These are phyloP conservation scores for Suillus sp. DNA, from an alignment of 768 basidiomycete genomes.

Conservation along the genomic window DNA sequence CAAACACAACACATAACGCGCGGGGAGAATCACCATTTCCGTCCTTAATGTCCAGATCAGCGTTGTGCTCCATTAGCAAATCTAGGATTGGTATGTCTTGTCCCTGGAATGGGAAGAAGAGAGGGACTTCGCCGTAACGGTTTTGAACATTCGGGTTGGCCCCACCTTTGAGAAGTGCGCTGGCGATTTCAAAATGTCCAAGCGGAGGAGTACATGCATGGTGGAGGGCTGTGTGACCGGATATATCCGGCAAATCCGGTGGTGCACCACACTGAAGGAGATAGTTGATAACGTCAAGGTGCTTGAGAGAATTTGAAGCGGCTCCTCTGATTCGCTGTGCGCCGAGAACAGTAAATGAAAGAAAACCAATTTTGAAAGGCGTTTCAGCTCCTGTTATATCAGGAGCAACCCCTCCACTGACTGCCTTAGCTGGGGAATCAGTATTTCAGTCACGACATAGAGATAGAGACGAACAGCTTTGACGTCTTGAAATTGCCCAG, in stretches of 20 bases:
- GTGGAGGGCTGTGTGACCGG: constrained; percentile 51
- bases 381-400: constrained; percentile 45
- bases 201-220: constrained; percentile 40
- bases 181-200: constrained; percentile 35
- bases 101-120: constrained; percentile 38
- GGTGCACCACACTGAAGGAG: constrained; percentile 46
- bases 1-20: constrained; percentile 35
- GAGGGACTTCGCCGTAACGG: constrained; percentile 48
- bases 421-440: constrained; percentile 17
- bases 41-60: constrained; percentile 43
- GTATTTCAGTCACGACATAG: not conserved
- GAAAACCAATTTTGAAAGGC: constrained; percentile 44
- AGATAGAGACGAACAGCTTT: constrained; percentile 22
- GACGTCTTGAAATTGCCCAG: constrained; percentile 23
- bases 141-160: constrained; percentile 53
- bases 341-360: constrained; percentile 42
- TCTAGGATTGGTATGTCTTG: constrained; percentile 40
- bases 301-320: constrained; percentile 23
- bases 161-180: constrained; percentile 44
- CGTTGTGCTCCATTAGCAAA: constrained; percentile 51
- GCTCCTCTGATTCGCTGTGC: constrained; percentile 36
- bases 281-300: constrained; percentile 40
- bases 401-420: constrained; percentile 36
- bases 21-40: constrained; percentile 41
- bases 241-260: constrained; percentile 45